Percentiles rank a stretch among this genome's conserved stretches.
Evolutionary conservation across 1,284 basidiomycete species (phyloP).

Genomic region (Puccinia polysora): DNA sequence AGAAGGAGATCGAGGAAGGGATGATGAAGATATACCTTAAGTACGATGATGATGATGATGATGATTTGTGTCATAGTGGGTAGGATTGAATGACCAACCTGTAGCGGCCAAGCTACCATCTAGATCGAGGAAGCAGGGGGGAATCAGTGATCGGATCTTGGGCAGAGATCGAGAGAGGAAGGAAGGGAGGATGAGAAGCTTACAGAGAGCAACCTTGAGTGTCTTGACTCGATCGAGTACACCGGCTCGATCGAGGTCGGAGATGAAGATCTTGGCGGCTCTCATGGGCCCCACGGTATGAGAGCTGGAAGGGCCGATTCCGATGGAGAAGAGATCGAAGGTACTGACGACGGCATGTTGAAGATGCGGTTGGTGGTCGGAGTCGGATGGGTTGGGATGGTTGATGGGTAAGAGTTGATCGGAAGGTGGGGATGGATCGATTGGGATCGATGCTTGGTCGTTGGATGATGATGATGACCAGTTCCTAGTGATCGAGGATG

Average conservation of each 20-base stretch:
- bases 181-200: not conserved
- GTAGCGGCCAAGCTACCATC: constrained; percentile 52
- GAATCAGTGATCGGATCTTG: not conserved
- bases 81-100: constrained; percentile 44
- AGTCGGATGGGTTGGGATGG: no score
- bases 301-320: constrained; percentile 48
- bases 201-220: constrained; percentile 51
- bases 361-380: no score
- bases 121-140: not conserved
- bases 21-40: not conserved
- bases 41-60: no score
- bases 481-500: no score
- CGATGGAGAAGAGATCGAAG: constrained; percentile 53
- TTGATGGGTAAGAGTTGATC: no score
- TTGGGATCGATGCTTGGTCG: no score
- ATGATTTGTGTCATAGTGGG: no score
- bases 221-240: constrained; percentile 49
- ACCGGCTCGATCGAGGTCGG: constrained; percentile 49
- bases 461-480: no score
- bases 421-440: no score
- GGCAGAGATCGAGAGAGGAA: not conserved
- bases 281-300: constrained; percentile 53
- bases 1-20: not conserved
- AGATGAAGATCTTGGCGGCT: constrained; percentile 52
- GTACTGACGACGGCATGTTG: constrained; percentile 53